Conservation (phyloP, 2,329 filamentous ascomycete species). For the Hymenoscyphus fraxineus region DNA sequence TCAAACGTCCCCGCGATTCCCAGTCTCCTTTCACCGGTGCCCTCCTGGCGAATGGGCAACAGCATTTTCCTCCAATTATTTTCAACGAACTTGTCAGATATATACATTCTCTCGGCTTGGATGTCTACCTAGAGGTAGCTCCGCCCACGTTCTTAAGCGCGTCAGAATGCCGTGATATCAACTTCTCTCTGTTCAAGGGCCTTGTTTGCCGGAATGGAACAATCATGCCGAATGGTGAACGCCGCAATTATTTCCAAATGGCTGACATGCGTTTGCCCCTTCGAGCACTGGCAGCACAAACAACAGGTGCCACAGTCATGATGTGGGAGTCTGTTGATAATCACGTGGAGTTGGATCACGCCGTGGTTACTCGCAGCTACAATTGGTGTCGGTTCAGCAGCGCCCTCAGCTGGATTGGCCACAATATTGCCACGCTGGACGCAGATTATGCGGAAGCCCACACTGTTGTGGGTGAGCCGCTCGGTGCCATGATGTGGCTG, state of each 20-base stretch:
- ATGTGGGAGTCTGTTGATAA: conserved; percentile 45
- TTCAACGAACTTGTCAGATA: conserved; percentile 35
- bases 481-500: conserved; percentile 45
- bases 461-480: conserved; percentile 36
- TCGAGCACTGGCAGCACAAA: conserved; percentile 44
- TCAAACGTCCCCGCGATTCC: conserved; percentile 6
- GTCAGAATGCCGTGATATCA: conserved; percentile 29
- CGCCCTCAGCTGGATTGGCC: conserved; percentile 42
- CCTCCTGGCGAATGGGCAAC: conserved; percentile 42
- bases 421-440: conserved; percentile 37
- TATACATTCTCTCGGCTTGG: conserved; percentile 34
- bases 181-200: conserved; percentile 35
- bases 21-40: conserved; percentile 37
- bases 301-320: conserved; percentile 41
- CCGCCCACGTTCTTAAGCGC: conserved; percentile 38
- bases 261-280: conserved; percentile 39
- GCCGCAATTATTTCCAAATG: conserved; percentile 45
- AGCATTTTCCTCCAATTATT: conserved; percentile 16
- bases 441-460: conserved; percentile 28
- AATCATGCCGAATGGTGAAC: conserved; percentile 40
- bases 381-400: conserved; percentile 47
- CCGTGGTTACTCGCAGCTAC: conserved; percentile 41
- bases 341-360: conserved; percentile 37
- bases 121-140: conserved; percentile 41
- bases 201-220: conserved; percentile 42